Conservation (phyloP, 176 grass and related monocot genomes). For the Oropetium thomaeum region DNA sequence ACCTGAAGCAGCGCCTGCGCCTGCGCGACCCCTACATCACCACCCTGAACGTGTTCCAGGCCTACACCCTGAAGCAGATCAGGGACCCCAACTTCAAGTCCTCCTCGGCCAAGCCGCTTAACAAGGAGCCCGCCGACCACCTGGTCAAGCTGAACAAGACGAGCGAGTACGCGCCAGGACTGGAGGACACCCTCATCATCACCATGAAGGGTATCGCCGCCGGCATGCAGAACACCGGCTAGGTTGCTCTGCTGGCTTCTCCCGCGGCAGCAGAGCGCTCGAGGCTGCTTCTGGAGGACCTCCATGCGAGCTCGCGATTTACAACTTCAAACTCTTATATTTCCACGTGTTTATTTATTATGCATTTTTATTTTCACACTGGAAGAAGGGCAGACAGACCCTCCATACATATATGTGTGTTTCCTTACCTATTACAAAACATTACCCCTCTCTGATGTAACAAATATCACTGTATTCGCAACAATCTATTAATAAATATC, state of each 20-base stretch:
- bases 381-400: neutral
- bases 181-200: conserved; percentile 80
- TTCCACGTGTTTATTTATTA: neutral
- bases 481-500: no score
- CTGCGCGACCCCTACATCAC: conserved; percentile 66
- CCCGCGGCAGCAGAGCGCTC: neutral
- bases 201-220: conserved; percentile 89
- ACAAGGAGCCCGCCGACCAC: conserved; percentile 40
- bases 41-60: conserved; percentile 61
- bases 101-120: conserved; percentile 32
- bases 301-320: neutral
- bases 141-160: conserved; percentile 55
- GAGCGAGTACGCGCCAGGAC: conserved; percentile 60
- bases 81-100: conserved; percentile 47
- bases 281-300: neutral
- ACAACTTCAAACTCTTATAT: neutral
- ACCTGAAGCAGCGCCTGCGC: conserved; percentile 54
- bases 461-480: no score
- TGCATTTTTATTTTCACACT: neutral
- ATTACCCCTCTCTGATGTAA: neutral
- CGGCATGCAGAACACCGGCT: conserved; percentile 83
- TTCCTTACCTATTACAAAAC: neutral
- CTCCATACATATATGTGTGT: neutral
- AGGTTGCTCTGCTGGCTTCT: neutral
- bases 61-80: conserved; percentile 62